Evolutionary conservation across 306 rosid genomes (phyloP), one percentile per base, ranked within the genome.

Genomic region (Oemleria cerasiformis): DNA sequence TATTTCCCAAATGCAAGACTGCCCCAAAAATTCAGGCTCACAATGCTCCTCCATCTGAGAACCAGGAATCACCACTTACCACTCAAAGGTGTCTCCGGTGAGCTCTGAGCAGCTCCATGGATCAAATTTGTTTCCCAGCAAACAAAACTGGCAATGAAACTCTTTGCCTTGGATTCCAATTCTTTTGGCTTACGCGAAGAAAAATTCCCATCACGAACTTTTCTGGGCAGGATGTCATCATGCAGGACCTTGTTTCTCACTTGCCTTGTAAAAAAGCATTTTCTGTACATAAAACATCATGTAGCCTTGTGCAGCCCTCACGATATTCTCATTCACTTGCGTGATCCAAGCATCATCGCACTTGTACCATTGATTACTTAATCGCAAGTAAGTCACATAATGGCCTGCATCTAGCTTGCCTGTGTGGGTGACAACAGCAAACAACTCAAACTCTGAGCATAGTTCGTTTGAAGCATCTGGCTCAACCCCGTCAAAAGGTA

Each of bases 221-320:
- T 20, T 73, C 65, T 60, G 16, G 39, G 51, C 63, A 54, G 63
- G 65, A 54, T 57, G 71, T 87, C 81, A 73, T 87, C 81, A 87
- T 53, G 84, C 78, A 66, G 88, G 70, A 21, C 75, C 84, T 78
- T 69, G 90, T 75, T 82, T 92, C 81, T 86, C 96, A 53, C 84
- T 82, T 78, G 96, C 89, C 73, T 86, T 92, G 79, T 92, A 90
- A 73, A 70, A 88, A 51, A 92, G 86, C 93, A 85, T 87, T 89
- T 92, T 88, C 90, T 92, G 98, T 77, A 90, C 93, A 81, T 92
- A 90, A 81, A 92, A 92, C 97, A 92, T 85, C 97, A 90, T 90
- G 86, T 90, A 92, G 42, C 96, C 88, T 78, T 90, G 98, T 16
- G 98, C 91, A 3, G 96, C 96, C 86, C 96, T 86, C 70, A 92